Base-by-base conservation (phyloP, 1,284 basidiomycete genomes). In the Ustilago loliicola region DNA sequence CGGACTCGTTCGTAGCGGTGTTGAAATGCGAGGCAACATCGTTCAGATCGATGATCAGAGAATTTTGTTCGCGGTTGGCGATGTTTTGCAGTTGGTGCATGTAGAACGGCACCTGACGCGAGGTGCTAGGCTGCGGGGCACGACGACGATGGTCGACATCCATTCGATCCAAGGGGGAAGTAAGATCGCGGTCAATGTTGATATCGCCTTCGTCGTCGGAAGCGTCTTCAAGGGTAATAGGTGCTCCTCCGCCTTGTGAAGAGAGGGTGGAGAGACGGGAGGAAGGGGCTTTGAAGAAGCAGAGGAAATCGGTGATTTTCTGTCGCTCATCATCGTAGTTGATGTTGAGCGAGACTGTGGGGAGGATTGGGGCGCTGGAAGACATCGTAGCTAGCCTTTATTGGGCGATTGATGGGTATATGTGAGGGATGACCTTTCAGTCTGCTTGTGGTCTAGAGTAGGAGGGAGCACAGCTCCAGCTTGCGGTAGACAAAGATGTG, bases 1-100 rank as follows among this genome's bases (percentile, higher is more conserved):
- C 80, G 1, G 65, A 64, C n/a, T 76, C 69, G 56, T 59, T 57
- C 23, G 72, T 72, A 19, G 61, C 34, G 15, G 77, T 69, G 61
- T 75, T 69, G 55, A 48, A 53, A 36, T 79, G 77, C 1, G 90
- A 89, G 67, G 89, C 88, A 30, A 96, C 88, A 85, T 96, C 94
- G 84, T 94, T 93, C 32, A 96, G 87, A 76, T 94, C 93, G 77
- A 96, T 90, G 50, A 91, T 88, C 19, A 96, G 88, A 90, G 92
- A 92, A 77, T 94, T 91, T 85, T 95, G 93, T 71, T 96, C 93
- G 52, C 96, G 91, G 87, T 99, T 97, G 58, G 96, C 94, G 72
- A 99, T 93, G 61, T 90, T 90, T 92, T 96, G 93, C 93, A 99
- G 89, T 84, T 96, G 93, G 60, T 90, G 89, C 90, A 95, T 93